Percentiles rank a stretch among this genome's conserved stretches.
phyloP scores from a whole-genome alignment of 2,329 filamentous ascomycete genomes.

The Fusarium beomiforme region DNA sequence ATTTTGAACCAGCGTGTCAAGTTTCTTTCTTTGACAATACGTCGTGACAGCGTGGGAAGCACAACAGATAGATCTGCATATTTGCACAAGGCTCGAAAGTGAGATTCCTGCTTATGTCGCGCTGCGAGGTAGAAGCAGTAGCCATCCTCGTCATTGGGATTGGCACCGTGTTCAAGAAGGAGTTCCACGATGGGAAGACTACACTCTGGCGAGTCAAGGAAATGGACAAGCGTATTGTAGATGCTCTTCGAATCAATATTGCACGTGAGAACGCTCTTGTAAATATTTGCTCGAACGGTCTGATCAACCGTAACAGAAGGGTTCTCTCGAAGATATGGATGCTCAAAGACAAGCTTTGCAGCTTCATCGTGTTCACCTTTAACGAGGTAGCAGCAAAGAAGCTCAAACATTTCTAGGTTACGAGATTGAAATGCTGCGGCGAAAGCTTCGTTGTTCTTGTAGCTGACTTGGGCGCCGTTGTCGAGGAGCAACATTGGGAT shows the following conservation, averaged over 20 bases:
- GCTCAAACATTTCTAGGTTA: neutral
- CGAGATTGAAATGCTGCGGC: neutral
- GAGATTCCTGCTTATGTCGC: neutral
- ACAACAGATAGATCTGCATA: neutral
- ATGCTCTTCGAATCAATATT: neutral
- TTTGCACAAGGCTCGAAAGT: constrained; percentile 1
- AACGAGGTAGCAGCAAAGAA: neutral
- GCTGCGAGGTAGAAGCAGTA: constrained; percentile 10
- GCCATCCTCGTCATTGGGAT: constrained; percentile 6
- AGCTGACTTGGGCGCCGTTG: neutral
- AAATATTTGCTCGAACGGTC: neutral
- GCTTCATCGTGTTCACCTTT: neutral
- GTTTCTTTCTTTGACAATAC: neutral
- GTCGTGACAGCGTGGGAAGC: neutral
- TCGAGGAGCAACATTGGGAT: neutral
- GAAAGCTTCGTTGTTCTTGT: neutral
- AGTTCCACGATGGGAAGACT: neutral
- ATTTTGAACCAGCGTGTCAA: neutral
- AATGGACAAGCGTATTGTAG: neutral
- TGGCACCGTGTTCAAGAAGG: constrained; percentile 5
- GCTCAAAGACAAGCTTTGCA: neutral
- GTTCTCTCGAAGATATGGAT: neutral
- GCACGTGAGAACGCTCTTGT: neutral
- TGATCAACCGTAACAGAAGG: neutral
- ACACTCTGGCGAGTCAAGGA: neutral